Evolutionary conservation across 2,329 filamentous ascomycete species (phyloP), one percentile per base, ranked within the genome.

Genomic region (Corinectria fuckeliana): DNA sequence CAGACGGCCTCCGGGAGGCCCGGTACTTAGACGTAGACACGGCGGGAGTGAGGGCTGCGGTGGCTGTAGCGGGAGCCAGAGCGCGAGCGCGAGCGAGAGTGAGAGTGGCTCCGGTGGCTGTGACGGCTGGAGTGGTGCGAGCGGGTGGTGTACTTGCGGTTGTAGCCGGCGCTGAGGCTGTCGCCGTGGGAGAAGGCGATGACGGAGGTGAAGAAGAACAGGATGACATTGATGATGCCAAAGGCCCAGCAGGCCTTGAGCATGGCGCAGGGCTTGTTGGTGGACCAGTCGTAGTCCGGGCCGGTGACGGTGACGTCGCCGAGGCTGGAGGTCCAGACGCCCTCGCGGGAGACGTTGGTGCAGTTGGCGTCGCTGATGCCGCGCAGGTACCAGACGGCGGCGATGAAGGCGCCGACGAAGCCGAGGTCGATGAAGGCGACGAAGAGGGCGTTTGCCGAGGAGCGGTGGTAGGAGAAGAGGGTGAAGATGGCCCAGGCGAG

Each of bases 181-280:
- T 81, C 81, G 73, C 78, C 89, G 76, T 80, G 84, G 66, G 82
- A 74, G 65, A 81, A 84, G 23, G 93, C 92, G 41, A 95, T 80
- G 25, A 94, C 77, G 50, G 87, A 85, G 3, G 92, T 95, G 72
- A 90, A 80, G 74, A 90, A 88, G 78, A 96, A 97, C 74, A 93
- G 89, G 64, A 95, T 80, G 66, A 82, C 81, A 75, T 95, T 91
- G 84, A 97, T 96, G 75, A 98, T 97, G 48, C 86, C 92, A 67
- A 97, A 88, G 3, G 92, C 94, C 78, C 92, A 98, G 66, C 82
- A 85, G 1, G 93, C 90, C 85, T 97, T 98, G 72, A 97, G 86
- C 92, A 97, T 95, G 49, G 90, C 86, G 78, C 94, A 98, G 5
- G 87, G 86, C 82, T 94, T 94, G 76, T 91, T 83, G 34, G 88